These are phyloP conservation scores for Apiospora saccharicola DNA, from an alignment of 2,329 filamentous ascomycete genomes.

Conservation along the genomic window DNA sequence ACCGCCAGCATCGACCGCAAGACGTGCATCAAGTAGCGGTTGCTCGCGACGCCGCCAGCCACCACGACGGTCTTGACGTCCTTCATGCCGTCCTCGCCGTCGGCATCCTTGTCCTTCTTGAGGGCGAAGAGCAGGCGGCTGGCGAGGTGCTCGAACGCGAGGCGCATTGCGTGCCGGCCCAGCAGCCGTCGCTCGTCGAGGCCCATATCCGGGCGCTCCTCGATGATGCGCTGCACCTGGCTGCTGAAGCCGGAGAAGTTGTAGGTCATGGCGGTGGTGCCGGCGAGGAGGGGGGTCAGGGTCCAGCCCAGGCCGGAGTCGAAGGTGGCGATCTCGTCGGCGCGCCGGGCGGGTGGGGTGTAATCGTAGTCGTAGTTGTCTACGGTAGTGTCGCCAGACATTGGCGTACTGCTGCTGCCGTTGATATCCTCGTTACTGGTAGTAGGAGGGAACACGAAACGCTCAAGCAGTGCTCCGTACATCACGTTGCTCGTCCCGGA, in stretches of 20 bases:
- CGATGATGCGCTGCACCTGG: slow-evolving; percentile 64
- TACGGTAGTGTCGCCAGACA: background rate
- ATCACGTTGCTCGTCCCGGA: slow-evolving; percentile 67
- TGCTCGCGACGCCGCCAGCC: slow-evolving; percentile 90
- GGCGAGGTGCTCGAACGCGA: slow-evolving; percentile 87
- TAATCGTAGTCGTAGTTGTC: slow-evolving; percentile 58
- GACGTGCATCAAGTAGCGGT: slow-evolving; percentile 78
- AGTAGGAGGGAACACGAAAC: slow-evolving; percentile 72
- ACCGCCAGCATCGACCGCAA: slow-evolving; percentile 63
- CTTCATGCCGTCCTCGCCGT: background rate
- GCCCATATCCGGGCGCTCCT: slow-evolving; percentile 51
- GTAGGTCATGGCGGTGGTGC: slow-evolving; percentile 66
- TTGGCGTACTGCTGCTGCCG: background rate
- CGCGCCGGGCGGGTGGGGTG: slow-evolving; percentile 62
- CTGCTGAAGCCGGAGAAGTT: slow-evolving; percentile 79
- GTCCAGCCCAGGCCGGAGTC: slow-evolving; percentile 62
- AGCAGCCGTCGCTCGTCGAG: slow-evolving; percentile 71
- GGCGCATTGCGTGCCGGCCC: slow-evolving; percentile 76
- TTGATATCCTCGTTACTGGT: background rate
- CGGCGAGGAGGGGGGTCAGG: slow-evolving; percentile 71
- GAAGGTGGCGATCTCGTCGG: slow-evolving; percentile 61
- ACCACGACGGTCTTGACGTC: slow-evolving; percentile 70
- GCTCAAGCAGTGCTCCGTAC: slow-evolving; percentile 82
- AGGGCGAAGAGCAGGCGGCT: slow-evolving; percentile 77
- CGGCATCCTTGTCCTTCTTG: slow-evolving; percentile 39